Base-by-base conservation (phyloP, 495 filamentous ascomycete genomes). In the Xylona heveae region DNA sequence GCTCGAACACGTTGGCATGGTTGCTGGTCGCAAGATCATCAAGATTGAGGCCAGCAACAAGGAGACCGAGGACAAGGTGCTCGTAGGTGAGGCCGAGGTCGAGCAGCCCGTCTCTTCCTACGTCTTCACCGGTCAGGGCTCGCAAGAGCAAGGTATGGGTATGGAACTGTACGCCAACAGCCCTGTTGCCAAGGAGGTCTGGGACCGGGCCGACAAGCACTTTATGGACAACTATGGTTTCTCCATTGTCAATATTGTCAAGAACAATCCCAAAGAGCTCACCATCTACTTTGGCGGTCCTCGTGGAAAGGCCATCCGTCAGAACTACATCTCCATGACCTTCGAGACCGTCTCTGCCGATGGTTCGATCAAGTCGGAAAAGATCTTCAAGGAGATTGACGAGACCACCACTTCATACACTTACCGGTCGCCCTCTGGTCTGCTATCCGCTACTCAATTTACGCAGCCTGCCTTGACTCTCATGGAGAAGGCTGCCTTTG, bases 301-400 rank as follows among this genome's bases (percentile, higher is more conserved):
- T 38, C 77, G 81, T 19, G 88, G 88, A 42, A 95, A 94, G 56
- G 81, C 83, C 21, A 99, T 99, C 39, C 78, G 90, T 35, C 70
- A 90, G 47, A 95, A 95, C 52, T 99, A 99, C 63, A 95, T 95
- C 82, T 71, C 84, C 19, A 99, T 99, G 88, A 94, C 90, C 37
- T 95, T 95, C 56, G 90, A 99, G 58, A 81, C 83, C 4, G 81
- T 99, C 22, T 74, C 74, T 28, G 59, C 78, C 5, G 88, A 99
- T 46, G 88, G 88, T 6, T 66, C 68, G 4, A 77, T 85, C 56
- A 94, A 93, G 54, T 93, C 90, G 1, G 88, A 97, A 59, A 91
- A 88, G 58, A 95, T 97, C 47, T 97, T 97, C 71, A 95, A 95
- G 59, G 82, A 88, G 41, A 78, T 95, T 35, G 63, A 77, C 42